Evolutionary conservation across 768 basidiomycete genomes (phyloP).

Genomic region (Paxillus ammoniavirescens): DNA sequence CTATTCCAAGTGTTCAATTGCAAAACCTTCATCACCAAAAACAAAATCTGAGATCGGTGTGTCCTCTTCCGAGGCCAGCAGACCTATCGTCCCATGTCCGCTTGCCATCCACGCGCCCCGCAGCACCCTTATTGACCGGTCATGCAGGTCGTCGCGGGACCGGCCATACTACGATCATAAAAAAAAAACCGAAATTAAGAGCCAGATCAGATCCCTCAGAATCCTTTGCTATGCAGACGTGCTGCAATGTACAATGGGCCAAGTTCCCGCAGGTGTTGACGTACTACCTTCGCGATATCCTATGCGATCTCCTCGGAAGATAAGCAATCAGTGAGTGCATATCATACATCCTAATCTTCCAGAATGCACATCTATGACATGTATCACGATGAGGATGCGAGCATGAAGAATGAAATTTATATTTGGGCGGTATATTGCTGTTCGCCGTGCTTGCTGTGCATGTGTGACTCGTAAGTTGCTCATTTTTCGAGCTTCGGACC

Average conservation of each 20-base stretch:
- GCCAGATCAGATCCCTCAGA: conserved; percentile 2
- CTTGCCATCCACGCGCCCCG: conserved; percentile 9
- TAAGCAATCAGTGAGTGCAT: background rate
- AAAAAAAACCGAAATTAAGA: background rate
- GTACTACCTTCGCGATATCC: conserved; percentile 1
- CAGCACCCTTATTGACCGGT: conserved; percentile 12
- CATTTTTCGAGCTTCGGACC: background rate
- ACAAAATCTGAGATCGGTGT: background rate
- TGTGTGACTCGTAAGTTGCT: conserved; percentile 2
- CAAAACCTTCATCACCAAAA: background rate
- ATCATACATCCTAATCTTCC: background rate
- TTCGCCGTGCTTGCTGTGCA: conserved; percentile 2
- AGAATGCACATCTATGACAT: conserved; percentile 9
- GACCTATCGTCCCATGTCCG: conserved; percentile 3
- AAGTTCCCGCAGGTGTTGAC: conserved; percentile 5
- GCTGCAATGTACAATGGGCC: background rate
- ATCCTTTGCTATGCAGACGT: background rate
- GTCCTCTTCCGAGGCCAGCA: too few relatives aligned
- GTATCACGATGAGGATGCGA: background rate
- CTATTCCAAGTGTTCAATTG: background rate
- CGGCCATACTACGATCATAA: conserved; percentile 15
- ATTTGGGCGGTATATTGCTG: conserved; percentile 8
- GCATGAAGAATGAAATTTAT: conserved; percentile 10
- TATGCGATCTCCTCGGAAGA: conserved; percentile 25
- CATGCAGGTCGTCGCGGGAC: conserved; percentile 13